Conservation (phyloP, 805 yeast species). For the Danielia oregonensis region DNA sequence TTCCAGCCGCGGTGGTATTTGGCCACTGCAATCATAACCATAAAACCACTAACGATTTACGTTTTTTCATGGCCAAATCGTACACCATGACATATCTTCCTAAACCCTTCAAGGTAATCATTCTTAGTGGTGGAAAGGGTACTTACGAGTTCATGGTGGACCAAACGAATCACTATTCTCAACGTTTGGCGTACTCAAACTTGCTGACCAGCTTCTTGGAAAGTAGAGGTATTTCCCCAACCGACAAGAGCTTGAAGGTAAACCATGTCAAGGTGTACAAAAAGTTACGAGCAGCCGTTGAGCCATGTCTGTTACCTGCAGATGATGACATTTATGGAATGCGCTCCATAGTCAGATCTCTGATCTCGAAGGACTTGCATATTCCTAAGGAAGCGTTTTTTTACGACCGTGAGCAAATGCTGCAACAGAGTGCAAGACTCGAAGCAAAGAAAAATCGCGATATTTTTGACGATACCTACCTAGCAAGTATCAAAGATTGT, state of each 20-base stretch:
- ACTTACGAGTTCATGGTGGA: constrained; percentile 25
- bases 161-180: no score
- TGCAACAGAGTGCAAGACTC: constrained; percentile 23
- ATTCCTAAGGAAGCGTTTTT: constrained; percentile 21
- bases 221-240: no score
- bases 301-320: constrained; percentile 17
- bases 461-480: constrained; percentile 24
- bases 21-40: constrained; percentile 14
- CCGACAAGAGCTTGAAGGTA: no score
- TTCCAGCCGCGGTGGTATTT: constrained; percentile 24
- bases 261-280: constrained; percentile 22
- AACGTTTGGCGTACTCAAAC: no score
- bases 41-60: constrained; percentile 9
- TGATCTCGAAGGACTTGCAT: constrained; percentile 4
- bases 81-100: constrained; percentile 16
- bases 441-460: constrained; percentile 15
- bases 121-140: constrained; percentile 24
- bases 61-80: no score
- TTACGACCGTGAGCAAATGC: constrained; percentile 21
- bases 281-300: constrained; percentile 17
- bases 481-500: constrained; percentile 30
- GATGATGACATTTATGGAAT: constrained; percentile 24
- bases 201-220: no score
- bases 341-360: constrained; percentile 15
- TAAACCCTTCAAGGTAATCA: constrained; percentile 25